Base-by-base conservation (phyloP, 768 basidiomycete genomes). In the Rhodotorula graminis region DNA sequence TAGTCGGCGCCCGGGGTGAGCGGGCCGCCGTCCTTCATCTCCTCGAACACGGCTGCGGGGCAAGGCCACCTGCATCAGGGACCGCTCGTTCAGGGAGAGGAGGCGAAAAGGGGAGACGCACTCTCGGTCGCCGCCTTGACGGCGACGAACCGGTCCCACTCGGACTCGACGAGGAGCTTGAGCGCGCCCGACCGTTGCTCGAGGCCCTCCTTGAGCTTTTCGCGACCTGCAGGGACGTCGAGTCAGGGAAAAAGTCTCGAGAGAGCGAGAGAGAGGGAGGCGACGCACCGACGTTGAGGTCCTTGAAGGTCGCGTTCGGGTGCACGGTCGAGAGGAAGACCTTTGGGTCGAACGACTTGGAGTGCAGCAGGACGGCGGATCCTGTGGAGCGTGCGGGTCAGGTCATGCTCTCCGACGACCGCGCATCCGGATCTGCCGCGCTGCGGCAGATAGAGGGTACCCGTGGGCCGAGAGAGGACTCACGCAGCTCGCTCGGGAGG, bases 91-190 rank as follows among this genome's bases (percentile, higher is more conserved):
- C 21, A 7, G 1, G 9, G 11, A 10, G 59, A 58, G 0, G 7
- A 27, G 14, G 8, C 21, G 25, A 33, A 15, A 37, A 40, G 52
- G 44, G 40, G 57, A 56, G 62, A 77, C 79, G 65, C 80, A 93
- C 94, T 90, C 81, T 95, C 94, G n/a, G 91, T 95, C 16, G 90
- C 91, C 16, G 92, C 91, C 78, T 99, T 99, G 67, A 99, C 95
- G 6, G 92, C 91, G 27, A 98, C 95, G 78, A 98, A 99, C 21
- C 93, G 86, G 82, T 98, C 94, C 81, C 98, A 97, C 81, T 98
- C 96, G 77, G 97, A 93, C 80, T 97, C 94, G 18, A 99, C 96
- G 46, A 99, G 85, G 31, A 94, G 87, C 53, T 93, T 85, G 68
- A 98, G 89, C n/a, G 94, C 96, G 76, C 94, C 91, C 2, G 93